Evolutionary conservation across 768 basidiomycete species (phyloP).

Genomic region (Gymnopilus dilepis): DNA sequence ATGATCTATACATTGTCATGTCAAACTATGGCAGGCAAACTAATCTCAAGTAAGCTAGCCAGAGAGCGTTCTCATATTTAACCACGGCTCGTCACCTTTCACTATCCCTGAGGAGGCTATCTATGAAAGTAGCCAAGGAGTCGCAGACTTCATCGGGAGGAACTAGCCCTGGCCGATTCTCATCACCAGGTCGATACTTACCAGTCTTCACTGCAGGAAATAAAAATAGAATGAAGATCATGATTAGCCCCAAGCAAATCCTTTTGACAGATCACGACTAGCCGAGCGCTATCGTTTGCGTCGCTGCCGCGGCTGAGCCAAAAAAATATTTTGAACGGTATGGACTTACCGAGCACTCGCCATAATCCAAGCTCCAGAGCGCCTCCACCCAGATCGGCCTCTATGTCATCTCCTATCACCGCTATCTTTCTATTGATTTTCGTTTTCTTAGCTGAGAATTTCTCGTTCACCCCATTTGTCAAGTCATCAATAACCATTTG

Average conservation of each 20-base stretch:
- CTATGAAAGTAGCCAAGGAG: constrained; percentile 59
- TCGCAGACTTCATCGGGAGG: constrained; percentile 60
- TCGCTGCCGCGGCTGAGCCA: not conserved
- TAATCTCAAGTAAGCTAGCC: too few species aligned
- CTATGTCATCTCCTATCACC: constrained; percentile 71
- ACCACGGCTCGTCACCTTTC: not conserved
- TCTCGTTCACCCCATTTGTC: constrained; percentile 1
- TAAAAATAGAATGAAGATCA: constrained; percentile 13
- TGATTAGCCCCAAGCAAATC: constrained; percentile 12
- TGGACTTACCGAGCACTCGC: constrained; percentile 61
- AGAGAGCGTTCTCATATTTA: not conserved
- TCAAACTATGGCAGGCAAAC: too few species aligned
- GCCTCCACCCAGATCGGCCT: constrained; percentile 67
- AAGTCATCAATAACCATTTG: constrained; percentile 55
- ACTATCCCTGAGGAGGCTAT: constrained; percentile 38
- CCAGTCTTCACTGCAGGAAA: constrained; percentile 60
- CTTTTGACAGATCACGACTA: not conserved
- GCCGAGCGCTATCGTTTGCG: not conserved
- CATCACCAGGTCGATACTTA: constrained; percentile 70
- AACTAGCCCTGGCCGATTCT: constrained; percentile 39
- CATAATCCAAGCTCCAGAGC: constrained; percentile 63
- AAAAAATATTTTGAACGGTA: not conserved
- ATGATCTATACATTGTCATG: not conserved
- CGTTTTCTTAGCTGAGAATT: not conserved
- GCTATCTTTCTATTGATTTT: constrained; percentile 41